phyloP scores from a whole-genome alignment of 2,329 filamentous ascomycete species.

The Colletotrichum lentis region DNA sequence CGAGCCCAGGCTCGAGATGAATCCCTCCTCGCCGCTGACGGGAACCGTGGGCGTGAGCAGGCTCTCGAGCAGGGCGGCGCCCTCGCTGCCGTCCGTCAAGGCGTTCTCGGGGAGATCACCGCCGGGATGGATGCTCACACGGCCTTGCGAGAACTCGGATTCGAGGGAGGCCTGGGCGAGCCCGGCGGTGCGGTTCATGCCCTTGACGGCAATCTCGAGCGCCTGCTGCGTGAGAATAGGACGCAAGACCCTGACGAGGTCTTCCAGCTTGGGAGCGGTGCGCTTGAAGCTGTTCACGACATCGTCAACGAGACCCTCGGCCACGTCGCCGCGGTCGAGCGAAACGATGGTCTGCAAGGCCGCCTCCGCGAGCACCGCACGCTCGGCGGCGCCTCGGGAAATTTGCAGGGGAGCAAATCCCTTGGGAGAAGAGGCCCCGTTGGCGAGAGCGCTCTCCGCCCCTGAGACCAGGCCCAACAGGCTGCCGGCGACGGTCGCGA shows the following conservation, averaged over 20 bases:
- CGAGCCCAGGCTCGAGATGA: background rate
- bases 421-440: background rate
- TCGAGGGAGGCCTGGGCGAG: background rate
- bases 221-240: background rate
- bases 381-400: background rate
- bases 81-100: too few relatives aligned
- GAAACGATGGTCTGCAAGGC: slow-evolving; percentile 1
- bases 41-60: background rate
- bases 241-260: background rate
- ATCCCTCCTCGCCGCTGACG: slow-evolving; percentile 2
- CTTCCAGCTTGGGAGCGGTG: slow-evolving; percentile 6
- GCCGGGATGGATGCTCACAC: background rate
- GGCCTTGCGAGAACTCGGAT: too few relatives aligned
- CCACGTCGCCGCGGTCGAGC: background rate
- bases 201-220: background rate
- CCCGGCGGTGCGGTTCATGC: too few relatives aligned
- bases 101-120: background rate
- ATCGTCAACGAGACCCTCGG: background rate
- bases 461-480: background rate
- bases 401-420: background rate
- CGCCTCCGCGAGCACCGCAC: slow-evolving; percentile 5
- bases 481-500: background rate
- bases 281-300: slow-evolving; percentile 1
- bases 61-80: background rate
- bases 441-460: background rate